Evolutionary conservation across 345 rosid species (phyloP).

Genomic region (Gossypium herbaceum): DNA sequence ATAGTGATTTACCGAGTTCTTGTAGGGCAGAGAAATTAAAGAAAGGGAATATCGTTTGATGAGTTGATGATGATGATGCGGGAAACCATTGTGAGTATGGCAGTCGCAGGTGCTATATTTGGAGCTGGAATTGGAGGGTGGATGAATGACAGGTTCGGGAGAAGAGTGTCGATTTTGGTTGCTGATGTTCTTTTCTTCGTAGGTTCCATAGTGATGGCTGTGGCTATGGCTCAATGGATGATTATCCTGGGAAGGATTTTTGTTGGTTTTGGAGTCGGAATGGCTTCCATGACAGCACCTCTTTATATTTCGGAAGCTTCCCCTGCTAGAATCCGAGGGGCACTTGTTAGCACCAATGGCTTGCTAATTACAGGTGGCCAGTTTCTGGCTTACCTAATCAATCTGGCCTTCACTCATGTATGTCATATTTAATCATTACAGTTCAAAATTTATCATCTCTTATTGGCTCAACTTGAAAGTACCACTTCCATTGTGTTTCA

Average conservation of each 20-base stretch:
- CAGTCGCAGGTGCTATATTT: conserved; percentile 77
- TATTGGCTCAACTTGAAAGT: too few species aligned
- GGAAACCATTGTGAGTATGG: conserved; percentile 68
- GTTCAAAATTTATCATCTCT: not conserved
- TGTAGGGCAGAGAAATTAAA: not conserved
- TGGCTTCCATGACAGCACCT: conserved; percentile 94
- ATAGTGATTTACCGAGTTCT: not conserved
- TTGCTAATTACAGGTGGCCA: conserved; percentile 79
- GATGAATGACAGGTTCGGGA: conserved; percentile 60
- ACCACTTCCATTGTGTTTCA: not conserved
- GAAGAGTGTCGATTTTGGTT: conserved; percentile 48
- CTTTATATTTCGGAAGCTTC: conserved; percentile 88
- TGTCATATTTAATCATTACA: not conserved
- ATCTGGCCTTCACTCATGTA: conserved; percentile 77
- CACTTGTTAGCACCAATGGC: conserved; percentile 81
- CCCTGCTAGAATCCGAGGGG: conserved; percentile 87
- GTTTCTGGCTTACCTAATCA: conserved; percentile 70
- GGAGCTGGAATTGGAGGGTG: conserved; percentile 76
- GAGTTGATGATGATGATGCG: not conserved
- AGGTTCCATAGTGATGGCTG: conserved; percentile 70
- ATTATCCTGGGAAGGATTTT: conserved; percentile 64
- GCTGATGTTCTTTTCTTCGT: conserved; percentile 60
- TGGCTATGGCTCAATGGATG: conserved; percentile 60
- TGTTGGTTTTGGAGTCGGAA: conserved; percentile 85
- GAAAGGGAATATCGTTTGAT: not conserved